Base-by-base conservation (phyloP, 441 rosid species). In the Dalechampia spathulata region DNA sequence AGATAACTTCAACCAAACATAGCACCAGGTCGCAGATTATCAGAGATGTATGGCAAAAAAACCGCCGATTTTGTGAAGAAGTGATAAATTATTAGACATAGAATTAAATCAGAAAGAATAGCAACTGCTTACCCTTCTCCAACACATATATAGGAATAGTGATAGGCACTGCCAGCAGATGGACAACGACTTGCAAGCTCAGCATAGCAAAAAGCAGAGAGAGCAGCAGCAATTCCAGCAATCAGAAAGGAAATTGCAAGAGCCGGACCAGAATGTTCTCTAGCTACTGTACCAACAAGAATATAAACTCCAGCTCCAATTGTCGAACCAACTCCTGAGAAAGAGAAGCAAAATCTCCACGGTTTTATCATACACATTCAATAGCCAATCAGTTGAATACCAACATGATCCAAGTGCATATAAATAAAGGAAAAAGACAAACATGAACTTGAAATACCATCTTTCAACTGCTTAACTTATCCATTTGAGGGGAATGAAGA, bases 301-400 rank as follows among this genome's bases (percentile, higher is more conserved):
- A 93, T 85, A 75, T 93, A 93, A 43, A 93, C 96, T 63, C 99
- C 99, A 49, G 99, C 99, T 62, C 99, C 99, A 37, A 93, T 87
- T 3, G 99, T 93, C 48, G 99, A 78, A 57, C 99, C 97, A 45
- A 93, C 97, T 34, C 99, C 99, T 92, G 61, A 51, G 25, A 59
- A 64, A 22, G 55, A 28, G n/a, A 13, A 20, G 39, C 59, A 69
- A 46, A 25, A 44, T 37, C 48, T 48, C 39, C 48, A 27, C 15
- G 47, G 28, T 37, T 15, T 8, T 16, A 68, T 22, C 30, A 25
- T 21, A 48, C 7, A 52, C 7, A 53, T 23, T 26, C 22, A 52
- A 19, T 15, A 11, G n/a, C 41, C 27, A 44, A 62, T 17, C 7
- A 19, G 25, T 45, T 30, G 34, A 43, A 54, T 17, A 55, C 38